These are phyloP conservation scores for Penicillium paxilli DNA, from an alignment of 495 filamentous ascomycete species.

Conservation along the genomic window DNA sequence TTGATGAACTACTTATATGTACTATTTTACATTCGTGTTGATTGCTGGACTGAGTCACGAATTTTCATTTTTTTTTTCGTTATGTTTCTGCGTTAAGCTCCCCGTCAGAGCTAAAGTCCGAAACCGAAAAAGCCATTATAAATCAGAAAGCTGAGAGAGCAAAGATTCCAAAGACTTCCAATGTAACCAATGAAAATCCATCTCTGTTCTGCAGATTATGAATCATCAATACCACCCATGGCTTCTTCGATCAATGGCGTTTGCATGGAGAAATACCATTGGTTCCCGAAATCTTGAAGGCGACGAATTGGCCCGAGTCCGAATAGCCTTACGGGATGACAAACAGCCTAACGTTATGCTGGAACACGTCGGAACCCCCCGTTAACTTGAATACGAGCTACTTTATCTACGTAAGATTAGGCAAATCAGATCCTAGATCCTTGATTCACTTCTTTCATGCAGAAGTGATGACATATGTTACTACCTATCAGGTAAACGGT, in stretches of 20 bases:
- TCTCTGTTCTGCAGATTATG: background rate
- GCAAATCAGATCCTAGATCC: background rate
- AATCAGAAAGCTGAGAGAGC: background rate
- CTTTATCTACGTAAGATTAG: no score
- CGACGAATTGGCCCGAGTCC: background rate
- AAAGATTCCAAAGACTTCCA: background rate
- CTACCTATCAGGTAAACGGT: no score
- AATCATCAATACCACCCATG: background rate
- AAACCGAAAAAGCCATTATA: background rate
- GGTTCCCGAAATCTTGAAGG: background rate
- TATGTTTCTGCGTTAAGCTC: background rate
- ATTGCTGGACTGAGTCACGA: background rate
- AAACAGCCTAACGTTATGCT: constrained; percentile 1
- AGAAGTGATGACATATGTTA: no score
- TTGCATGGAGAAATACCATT: background rate
- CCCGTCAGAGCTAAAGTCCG: background rate
- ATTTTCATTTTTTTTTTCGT: background rate
- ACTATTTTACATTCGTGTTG: no score
- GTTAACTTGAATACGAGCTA: no score
- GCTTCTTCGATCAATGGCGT: background rate
- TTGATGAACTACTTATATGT: background rate
- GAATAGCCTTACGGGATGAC: background rate
- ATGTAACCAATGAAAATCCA: background rate
- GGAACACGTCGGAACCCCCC: no score
- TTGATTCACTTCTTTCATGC: no score